Evolutionary conservation across 371 early-diverging fungal genomes (phyloP).

Genomic region (Mucor plumbeus): DNA sequence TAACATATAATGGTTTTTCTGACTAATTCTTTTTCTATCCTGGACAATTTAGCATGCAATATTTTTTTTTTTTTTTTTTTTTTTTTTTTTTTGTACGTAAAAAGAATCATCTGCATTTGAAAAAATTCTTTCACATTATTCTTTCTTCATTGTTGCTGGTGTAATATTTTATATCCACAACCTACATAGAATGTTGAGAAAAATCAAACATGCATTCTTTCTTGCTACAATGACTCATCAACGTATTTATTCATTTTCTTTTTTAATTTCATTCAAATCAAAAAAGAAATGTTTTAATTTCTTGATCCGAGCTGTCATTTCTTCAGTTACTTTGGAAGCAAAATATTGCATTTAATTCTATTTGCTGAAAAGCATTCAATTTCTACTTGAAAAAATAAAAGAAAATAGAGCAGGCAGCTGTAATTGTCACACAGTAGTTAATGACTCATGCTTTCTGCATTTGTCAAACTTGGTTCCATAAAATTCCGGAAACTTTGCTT

Average conservation of each 20-base stretch:
- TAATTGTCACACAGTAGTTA: background rate
- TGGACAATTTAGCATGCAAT: too few species aligned
- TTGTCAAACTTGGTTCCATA: background rate
- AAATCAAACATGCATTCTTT: background rate
- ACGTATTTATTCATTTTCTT: too few species aligned
- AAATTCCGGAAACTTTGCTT: background rate
- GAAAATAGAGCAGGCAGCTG: background rate
- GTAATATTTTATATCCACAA: background rate
- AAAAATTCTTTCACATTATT: background rate
- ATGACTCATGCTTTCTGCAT: constrained; percentile 1
- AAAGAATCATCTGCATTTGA: constrained; percentile 14
- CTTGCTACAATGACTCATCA: background rate
- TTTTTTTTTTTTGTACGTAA: constrained; percentile 12
- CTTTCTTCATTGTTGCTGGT: background rate
- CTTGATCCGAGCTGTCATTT: background rate
- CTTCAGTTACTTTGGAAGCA: background rate
- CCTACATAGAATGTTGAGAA: background rate
- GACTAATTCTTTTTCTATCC: background rate
- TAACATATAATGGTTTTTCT: constrained; percentile 1
- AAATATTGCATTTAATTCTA: background rate
- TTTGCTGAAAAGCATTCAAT: too few species aligned
- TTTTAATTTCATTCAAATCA: too few species aligned
- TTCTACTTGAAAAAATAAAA: too few species aligned
- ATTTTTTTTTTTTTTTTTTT: background rate
- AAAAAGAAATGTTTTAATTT: background rate